These are phyloP conservation scores for Cladosporium phlei DNA, from an alignment of 2,329 filamentous ascomycete species.

Conservation along the genomic window DNA sequence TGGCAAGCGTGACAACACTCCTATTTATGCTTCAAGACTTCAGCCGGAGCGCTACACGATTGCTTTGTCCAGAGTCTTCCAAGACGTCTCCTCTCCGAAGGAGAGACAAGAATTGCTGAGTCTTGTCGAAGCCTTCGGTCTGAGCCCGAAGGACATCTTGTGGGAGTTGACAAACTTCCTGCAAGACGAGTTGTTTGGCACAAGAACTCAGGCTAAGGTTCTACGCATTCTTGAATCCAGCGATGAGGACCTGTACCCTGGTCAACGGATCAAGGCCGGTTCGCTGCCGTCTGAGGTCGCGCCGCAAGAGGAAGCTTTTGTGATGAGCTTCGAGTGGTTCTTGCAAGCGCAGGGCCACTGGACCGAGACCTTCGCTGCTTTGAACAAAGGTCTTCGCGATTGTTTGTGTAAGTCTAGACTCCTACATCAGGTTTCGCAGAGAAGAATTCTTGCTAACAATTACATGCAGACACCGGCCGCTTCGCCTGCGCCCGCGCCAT, in stretches of 20 bases:
- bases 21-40: slow-evolving; percentile 81
- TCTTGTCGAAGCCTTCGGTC: slow-evolving; percentile 68
- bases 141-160: slow-evolving; percentile 71
- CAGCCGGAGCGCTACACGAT: slow-evolving; percentile 60
- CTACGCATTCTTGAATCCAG: slow-evolving; percentile 50
- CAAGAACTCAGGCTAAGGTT: slow-evolving; percentile 12
- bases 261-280: slow-evolving; percentile 62
- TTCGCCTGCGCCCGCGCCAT: slow-evolving; percentile 54
- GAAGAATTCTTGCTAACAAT: not conserved
- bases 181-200: slow-evolving; percentile 21
- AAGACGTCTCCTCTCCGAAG: slow-evolving; percentile 62
- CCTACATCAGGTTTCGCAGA: too few relatives aligned
- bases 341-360: slow-evolving; percentile 68
- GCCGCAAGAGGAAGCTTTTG: slow-evolving; percentile 64
- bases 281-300: slow-evolving; percentile 59
- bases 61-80: slow-evolving; percentile 70
- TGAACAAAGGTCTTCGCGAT: slow-evolving; percentile 71
- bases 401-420: slow-evolving; percentile 66
- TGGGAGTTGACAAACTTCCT: slow-evolving; percentile 54
- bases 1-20: slow-evolving; percentile 71
- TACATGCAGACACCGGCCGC: slow-evolving; percentile 41
- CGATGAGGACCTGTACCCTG: slow-evolving; percentile 44
- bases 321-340: slow-evolving; percentile 82
- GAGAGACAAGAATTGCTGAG: slow-evolving; percentile 65
- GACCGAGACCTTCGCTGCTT: slow-evolving; percentile 63